These are phyloP conservation scores for Hypomyces rosellus DNA, from an alignment of 2,329 filamentous ascomycete genomes.

Conservation along the genomic window DNA sequence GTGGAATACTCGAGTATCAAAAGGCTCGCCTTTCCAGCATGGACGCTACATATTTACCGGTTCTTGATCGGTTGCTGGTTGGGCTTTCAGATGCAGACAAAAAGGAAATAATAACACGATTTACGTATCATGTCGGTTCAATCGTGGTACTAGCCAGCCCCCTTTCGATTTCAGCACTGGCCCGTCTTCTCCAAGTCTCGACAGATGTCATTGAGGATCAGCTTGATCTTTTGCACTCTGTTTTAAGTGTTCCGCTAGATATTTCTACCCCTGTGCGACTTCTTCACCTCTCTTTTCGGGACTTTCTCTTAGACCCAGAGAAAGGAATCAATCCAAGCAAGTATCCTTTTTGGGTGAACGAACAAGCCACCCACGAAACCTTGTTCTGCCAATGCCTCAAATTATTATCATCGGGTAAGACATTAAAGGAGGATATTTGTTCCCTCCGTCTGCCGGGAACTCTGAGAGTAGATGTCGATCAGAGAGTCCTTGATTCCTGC, in stretches of 20 bases:
- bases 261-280: conserved; percentile 21
- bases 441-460: conserved; percentile 2
- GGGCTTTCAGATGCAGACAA: neutral
- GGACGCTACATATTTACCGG: conserved; percentile 15
- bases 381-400: conserved; percentile 19
- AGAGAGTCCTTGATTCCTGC: neutral
- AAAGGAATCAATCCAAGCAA: conserved; percentile 11
- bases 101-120: conserved; percentile 16
- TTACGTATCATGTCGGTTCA: conserved; percentile 24
- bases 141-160: conserved; percentile 25
- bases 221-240: conserved; percentile 27
- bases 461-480: conserved; percentile 1
- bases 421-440: conserved; percentile 23
- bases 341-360: conserved; percentile 15
- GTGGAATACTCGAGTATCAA: conserved; percentile 17
- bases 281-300: conserved; percentile 33
- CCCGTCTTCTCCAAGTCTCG: conserved; percentile 19
- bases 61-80: conserved; percentile 10
- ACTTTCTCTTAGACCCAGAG: conserved; percentile 22
- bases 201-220: conserved; percentile 13
- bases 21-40: conserved; percentile 10
- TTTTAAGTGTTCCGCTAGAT: conserved; percentile 25
- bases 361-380: neutral
- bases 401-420: conserved; percentile 14
- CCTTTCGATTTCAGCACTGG: conserved; percentile 22